Base-by-base conservation (phyloP, 2,329 filamentous ascomycete species). In the Diaporthe citrichinensis region DNA sequence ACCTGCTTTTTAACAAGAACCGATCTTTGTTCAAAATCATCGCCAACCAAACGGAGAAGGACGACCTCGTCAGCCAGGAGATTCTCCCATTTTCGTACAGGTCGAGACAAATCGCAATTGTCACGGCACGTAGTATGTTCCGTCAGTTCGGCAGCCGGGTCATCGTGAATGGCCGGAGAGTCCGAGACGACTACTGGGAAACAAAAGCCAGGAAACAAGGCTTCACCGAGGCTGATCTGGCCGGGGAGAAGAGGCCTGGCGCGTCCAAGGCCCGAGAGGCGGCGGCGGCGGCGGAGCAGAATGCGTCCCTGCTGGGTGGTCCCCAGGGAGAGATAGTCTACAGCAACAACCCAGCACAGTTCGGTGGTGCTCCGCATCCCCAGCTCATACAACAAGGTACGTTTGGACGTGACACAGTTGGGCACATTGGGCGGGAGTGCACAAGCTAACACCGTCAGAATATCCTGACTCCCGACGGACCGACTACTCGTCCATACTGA, bases 101-200 rank as follows among this genome's bases (percentile, higher is more conserved):
- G 59, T 99, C 97, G n/a, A 92, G 97, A 69, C 97, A 99, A 85
- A 99, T 99, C 79, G 97, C 97, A 71, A 98, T 99, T 77, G 97
- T 99, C 58, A 98, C 97, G 0, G 97, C 97, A 41, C 92, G 95
- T 78, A 98, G 96, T 80, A 99, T 99, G 97, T 99, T 98, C 85
- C 93, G 97, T 58, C 97, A 99, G 84, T 99, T 99, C 84, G 97
- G 97, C 67, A 98, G 96, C 84, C 91, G 97, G 78, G 94, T 99
- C 71, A 97, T 99, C 78, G 92, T 94, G 49, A 94, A 96, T 81
- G 97, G 97, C 46, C 91, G 96, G 77, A 90, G 97, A 75, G 97
- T 99, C 57, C 93, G 97, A 68, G 97, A 99, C 85, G 97, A 99
- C 83, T 99, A 99, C 85, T 99, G 97, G 97, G 97, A 98, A 84